A percentile compares a stretch with the other conserved stretches of the same genome.
These are phyloP conservation scores for Gnomoniopsis smithogilvyi DNA, from an alignment of 2,329 filamentous ascomycete species.

Conservation along the genomic window DNA sequence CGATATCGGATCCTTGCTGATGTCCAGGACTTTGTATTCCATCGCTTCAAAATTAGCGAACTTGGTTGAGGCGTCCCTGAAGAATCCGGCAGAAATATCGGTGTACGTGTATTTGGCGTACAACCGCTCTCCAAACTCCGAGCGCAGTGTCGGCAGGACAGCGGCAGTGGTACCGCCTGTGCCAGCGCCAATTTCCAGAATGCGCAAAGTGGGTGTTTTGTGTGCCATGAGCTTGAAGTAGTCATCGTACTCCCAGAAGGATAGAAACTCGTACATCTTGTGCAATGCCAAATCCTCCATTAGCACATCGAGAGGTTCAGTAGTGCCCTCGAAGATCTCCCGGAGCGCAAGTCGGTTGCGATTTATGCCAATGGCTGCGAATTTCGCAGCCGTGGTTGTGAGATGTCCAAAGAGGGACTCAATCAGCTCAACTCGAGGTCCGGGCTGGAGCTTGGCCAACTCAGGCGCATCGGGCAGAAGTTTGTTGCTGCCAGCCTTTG, in stretches of 20 bases:
- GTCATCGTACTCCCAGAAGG: neutral
- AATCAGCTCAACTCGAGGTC: no score
- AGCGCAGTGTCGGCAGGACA: conserved; percentile 20
- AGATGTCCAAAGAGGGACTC: neutral
- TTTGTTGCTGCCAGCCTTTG: no score
- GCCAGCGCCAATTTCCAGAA: conserved; percentile 36
- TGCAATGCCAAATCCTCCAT: conserved; percentile 1
- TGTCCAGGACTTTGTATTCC: conserved; percentile 17
- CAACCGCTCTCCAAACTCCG: neutral
- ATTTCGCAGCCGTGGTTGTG: neutral
- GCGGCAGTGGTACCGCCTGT: conserved; percentile 29
- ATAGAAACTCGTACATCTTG: conserved; percentile 4
- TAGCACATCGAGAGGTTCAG: neutral
- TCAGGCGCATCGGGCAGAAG: no score
- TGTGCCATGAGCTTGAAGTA: conserved; percentile 18
- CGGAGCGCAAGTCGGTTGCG: neutral
- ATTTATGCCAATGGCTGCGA: neutral
- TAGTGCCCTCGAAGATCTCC: neutral
- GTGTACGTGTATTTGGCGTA: conserved; percentile 21
- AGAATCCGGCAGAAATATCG: conserved; percentile 22
- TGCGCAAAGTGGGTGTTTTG: conserved; percentile 29
- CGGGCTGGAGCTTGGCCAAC: no score
- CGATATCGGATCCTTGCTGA: conserved; percentile 5
- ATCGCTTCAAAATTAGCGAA: conserved; percentile 14
- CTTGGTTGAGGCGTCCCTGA: conserved; percentile 15